Conservation (phyloP, 108 stramenopile species). For the Cyclotella choctawhatcheeana region DNA sequence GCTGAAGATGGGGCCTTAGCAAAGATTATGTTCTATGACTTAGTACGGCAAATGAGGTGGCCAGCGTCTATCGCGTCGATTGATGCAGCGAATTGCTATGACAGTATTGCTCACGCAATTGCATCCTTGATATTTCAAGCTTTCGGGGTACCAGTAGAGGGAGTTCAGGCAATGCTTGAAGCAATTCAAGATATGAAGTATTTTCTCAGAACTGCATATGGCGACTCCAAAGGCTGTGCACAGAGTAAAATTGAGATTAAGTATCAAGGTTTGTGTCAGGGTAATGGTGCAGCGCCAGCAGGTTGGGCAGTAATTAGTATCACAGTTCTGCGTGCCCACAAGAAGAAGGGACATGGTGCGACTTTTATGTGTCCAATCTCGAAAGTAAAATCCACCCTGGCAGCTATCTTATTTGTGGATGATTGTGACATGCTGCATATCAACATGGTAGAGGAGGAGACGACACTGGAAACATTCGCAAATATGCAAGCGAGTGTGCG, state of each 20-base stretch:
- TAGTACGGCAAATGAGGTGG: not conserved
- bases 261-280: slow-evolving; percentile 19
- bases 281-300: slow-evolving; percentile 1
- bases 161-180: not conserved
- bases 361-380: slow-evolving; percentile 13
- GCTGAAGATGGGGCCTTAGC: slow-evolving; percentile 18
- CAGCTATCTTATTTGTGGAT: slow-evolving; percentile 5
- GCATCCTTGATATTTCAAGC: slow-evolving; percentile 15
- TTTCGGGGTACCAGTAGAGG: slow-evolving; percentile 4
- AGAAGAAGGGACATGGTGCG: slow-evolving; percentile 2
- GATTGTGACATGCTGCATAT: slow-evolving; percentile 14
- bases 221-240: slow-evolving; percentile 21
- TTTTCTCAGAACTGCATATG: slow-evolving; percentile 7
- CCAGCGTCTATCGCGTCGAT: slow-evolving; percentile 10
- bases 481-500: not conserved
- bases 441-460: not conserved
- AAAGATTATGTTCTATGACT: slow-evolving; percentile 5
- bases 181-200: slow-evolving; percentile 26
- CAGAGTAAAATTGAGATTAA: slow-evolving; percentile 10
- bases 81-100: slow-evolving; percentile 24
- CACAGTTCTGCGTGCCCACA: slow-evolving; percentile 5
- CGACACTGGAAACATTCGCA: not conserved
- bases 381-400: not conserved
- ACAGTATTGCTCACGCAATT: slow-evolving; percentile 18
- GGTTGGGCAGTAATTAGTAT: slow-evolving; percentile 23